Conservation (phyloP, 2,329 filamentous ascomycete genomes). For the Alternaria sp. region DNA sequence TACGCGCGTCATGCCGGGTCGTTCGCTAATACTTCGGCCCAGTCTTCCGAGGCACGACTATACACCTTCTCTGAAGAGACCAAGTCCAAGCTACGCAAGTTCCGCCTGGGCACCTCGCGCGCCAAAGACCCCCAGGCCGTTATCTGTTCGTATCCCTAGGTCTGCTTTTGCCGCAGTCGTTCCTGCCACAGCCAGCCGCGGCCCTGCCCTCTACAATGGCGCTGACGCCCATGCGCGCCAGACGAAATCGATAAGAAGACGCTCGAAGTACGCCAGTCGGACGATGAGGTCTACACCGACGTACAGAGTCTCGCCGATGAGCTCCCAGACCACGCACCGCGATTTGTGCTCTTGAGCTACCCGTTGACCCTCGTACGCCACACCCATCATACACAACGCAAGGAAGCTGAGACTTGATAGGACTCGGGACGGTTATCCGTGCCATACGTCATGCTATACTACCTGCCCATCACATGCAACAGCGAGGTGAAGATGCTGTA, state of each 20-base stretch:
- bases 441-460: conserved; percentile 94
- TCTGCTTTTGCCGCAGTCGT: conserved; percentile 3
- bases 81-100: conserved; percentile 89
- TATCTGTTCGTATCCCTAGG: conserved; percentile 73
- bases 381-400: conserved; percentile 6
- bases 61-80: conserved; percentile 94
- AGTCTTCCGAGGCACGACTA: conserved; percentile 81
- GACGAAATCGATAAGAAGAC: conserved; percentile 90
- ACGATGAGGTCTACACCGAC: conserved; percentile 81
- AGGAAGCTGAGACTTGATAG: conserved; percentile 53
- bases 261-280: conserved; percentile 85
- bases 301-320: conserved; percentile 85
- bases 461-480: conserved; percentile 91
- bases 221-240: conserved; percentile 53
- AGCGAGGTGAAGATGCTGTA: conserved; percentile 89
- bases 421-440: conserved; percentile 83
- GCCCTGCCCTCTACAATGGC: conserved; percentile 9
- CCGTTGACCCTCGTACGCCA: conserved; percentile 78
- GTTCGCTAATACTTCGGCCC: conserved; percentile 9
- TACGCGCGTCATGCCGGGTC: background rate
- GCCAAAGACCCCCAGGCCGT: conserved; percentile 87
- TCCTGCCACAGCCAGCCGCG: background rate
- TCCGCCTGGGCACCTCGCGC: conserved; percentile 87
- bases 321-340: conserved; percentile 87
- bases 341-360: conserved; percentile 90